Conservation (phyloP, 768 basidiomycete species). For the Dacryopinax spathularia region DNA sequence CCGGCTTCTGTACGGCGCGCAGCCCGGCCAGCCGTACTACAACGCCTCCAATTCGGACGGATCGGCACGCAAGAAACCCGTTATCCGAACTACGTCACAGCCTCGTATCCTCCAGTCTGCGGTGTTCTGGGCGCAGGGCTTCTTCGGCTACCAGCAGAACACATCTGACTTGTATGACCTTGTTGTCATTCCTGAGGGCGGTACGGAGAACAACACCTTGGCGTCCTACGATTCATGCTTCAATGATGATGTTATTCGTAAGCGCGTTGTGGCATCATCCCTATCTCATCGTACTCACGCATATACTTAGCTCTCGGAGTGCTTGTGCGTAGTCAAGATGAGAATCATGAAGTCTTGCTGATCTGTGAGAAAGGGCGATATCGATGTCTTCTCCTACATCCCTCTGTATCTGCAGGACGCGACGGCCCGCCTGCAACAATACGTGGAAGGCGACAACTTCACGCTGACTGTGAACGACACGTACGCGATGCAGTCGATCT, state of each 20-base stretch:
- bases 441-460: slow-evolving; percentile 3
- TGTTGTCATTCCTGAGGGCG: slow-evolving; percentile 8
- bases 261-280: neutral
- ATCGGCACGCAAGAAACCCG: neutral
- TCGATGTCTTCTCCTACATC: slow-evolving; percentile 11
- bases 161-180: slow-evolving; percentile 6
- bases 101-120: slow-evolving; percentile 1
- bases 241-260: slow-evolving; percentile 4
- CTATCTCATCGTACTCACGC: neutral
- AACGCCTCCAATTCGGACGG: neutral
- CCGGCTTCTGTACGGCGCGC: neutral
- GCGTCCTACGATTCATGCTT: slow-evolving; percentile 7
- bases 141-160: slow-evolving; percentile 5
- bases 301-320: neutral
- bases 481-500: slow-evolving; percentile 11
- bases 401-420: slow-evolving; percentile 9
- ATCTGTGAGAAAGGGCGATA: slow-evolving; percentile 8
- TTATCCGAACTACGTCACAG: slow-evolving; percentile 2
- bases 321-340: neutral
- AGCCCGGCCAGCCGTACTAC: neutral
- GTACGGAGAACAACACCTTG: slow-evolving; percentile 10
- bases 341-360: no score
- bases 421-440: slow-evolving; percentile 7
- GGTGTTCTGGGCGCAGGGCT: neutral
- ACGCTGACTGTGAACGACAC: slow-evolving; percentile 9